These are phyloP conservation scores for Corrigiola litoralis DNA, from an alignment of 179 eudicot species.

Conservation along the genomic window DNA sequence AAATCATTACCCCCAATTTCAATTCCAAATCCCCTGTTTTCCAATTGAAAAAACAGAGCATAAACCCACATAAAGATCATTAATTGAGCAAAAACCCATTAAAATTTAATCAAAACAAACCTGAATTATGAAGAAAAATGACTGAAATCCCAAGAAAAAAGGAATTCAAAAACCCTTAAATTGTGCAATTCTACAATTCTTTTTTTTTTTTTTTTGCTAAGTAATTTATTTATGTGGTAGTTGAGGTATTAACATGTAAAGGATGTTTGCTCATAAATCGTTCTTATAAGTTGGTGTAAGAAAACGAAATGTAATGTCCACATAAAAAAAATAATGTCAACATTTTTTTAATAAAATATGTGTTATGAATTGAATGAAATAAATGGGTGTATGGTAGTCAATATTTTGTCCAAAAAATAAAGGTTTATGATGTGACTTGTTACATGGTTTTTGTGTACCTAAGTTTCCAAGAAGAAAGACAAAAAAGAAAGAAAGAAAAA, in stretches of 20 bases:
- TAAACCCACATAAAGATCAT: not conserved
- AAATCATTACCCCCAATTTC: constrained; percentile 10
- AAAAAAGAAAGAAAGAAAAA: not conserved
- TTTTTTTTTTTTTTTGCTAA: not conserved
- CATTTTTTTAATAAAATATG: not conserved
- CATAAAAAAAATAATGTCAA: not conserved
- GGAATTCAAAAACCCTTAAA: constrained; percentile 16
- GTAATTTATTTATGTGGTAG: constrained; percentile 10
- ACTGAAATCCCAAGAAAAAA: not conserved
- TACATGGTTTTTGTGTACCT: not conserved
- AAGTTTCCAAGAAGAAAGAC: not conserved
- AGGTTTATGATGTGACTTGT: constrained; percentile 13
- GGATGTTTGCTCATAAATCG: constrained; percentile 25
- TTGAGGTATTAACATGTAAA: constrained; percentile 25
- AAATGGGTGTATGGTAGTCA: not conserved
- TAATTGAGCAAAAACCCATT: constrained; percentile 3
- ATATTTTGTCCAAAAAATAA: constrained; percentile 14
- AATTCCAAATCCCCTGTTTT: not conserved
- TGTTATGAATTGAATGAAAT: not conserved
- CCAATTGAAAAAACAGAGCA: not conserved
- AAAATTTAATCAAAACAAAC: constrained; percentile 16
- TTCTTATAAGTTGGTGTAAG: constrained; percentile 29
- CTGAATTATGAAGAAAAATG: constrained; percentile 14
- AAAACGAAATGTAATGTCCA: constrained; percentile 16
- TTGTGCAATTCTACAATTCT: not conserved